A percentile compares a stretch with the other conserved stretches of the same genome.
These are phyloP conservation scores for Paecilomyces fulvus DNA, from an alignment of 2,329 filamentous ascomycete genomes.

Conservation along the genomic window DNA sequence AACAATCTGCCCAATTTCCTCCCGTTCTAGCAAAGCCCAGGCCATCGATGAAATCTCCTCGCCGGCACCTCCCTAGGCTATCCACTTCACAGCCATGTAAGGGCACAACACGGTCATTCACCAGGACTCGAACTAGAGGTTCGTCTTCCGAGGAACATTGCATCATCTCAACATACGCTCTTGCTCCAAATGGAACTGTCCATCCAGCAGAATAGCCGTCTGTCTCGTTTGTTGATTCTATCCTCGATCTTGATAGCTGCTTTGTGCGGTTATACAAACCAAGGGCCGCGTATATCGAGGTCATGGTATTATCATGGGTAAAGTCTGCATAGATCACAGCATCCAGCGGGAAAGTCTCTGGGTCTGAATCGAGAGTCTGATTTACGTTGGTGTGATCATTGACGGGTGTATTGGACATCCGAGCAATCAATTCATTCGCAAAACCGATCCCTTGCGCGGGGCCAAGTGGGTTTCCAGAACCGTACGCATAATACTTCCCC, in stretches of 20 bases:
- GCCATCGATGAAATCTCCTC: slow-evolving; percentile 64
- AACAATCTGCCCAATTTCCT: slow-evolving; percentile 65
- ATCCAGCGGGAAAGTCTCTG: slow-evolving; percentile 64
- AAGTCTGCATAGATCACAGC: slow-evolving; percentile 74
- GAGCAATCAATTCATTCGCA: slow-evolving; percentile 76
- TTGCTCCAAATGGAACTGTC: slow-evolving; percentile 71
- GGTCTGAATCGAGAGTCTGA: slow-evolving; percentile 60
- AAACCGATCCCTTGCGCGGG: slow-evolving; percentile 82
- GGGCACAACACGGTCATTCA: slow-evolving; percentile 76
- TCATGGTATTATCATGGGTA: slow-evolving; percentile 85
- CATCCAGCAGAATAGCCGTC: slow-evolving; percentile 67
- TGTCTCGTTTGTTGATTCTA: slow-evolving; percentile 43
- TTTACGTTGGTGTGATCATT: slow-evolving; percentile 69
- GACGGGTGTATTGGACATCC: slow-evolving; percentile 62
- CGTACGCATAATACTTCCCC: slow-evolving; percentile 77
- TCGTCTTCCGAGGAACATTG: slow-evolving; percentile 49
- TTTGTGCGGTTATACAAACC: slow-evolving; percentile 64
- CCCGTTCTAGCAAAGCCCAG: slow-evolving; percentile 64
- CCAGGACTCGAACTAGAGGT: slow-evolving; percentile 67
- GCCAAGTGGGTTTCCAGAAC: slow-evolving; percentile 67
- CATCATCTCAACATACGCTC: slow-evolving; percentile 86
- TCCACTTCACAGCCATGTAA: slow-evolving; percentile 65
- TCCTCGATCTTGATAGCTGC: slow-evolving; percentile 43
- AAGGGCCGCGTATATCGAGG: slow-evolving; percentile 64
- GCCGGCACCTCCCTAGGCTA: slow-evolving; percentile 58